Base-by-base conservation (phyloP, 805 yeast species). In the Barnettozyma sucrosica region DNA sequence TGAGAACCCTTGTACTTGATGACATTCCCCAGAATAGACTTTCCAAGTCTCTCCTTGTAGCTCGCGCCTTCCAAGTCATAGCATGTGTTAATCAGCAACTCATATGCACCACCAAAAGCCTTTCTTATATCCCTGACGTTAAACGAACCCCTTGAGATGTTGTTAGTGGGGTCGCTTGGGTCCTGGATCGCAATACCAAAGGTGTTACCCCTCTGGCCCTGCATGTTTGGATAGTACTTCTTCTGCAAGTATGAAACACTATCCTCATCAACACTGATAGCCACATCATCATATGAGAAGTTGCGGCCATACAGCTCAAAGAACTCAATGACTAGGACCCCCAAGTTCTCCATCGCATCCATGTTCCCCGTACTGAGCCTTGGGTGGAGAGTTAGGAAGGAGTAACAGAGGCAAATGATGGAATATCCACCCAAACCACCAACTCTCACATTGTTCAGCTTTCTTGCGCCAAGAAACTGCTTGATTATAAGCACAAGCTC, bases 341-440 rank as follows among this genome's bases (percentile, higher is more conserved):
- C 99, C 48, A 92, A 66, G 59, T 93, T 92, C 37, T 83, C 85
- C 55, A 77, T 55, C 3, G 89, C 80, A 43, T 77, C 73, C 47
- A 89, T 83, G 41, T 80, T 79, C 7, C 78, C 74, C 0, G 95
- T 79, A 2, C 82, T 63, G 11, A 89, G 61, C 54, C 89, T 73
- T 14, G 96, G 96, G 63, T 92, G 98, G 52, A 85, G 68, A 55
- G 72, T 76, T 51, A 90, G 66, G 59, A 90, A 89, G 16, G 92
- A 81, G 57, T 81, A 82, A 16, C 85, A 89, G 61, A 93, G 60
- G 58, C 97, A 89, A 39, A 90, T 88, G n/a, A 88, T 86, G 7
- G 97, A 80, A 63, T 84, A 92, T 0, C 98, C 98, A 37, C 99
- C 98, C 6, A 92, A 68, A 0, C 98, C 98, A 44, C 99, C 99